Conservation (phyloP, 192 early-diverging fungal genomes). For the Haplosporangium gracile region DNA sequence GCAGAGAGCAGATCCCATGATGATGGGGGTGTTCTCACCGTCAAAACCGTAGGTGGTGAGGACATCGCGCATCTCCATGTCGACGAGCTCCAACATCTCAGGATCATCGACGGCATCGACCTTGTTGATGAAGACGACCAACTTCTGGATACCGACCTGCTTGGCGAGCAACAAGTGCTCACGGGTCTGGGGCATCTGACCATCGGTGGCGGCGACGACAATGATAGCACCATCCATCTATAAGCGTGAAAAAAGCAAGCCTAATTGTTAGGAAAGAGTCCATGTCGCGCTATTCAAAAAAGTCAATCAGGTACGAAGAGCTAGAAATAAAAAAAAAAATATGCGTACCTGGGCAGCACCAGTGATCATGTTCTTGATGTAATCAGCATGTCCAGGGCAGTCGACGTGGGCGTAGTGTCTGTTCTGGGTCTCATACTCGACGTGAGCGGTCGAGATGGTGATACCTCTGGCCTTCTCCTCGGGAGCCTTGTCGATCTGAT, state of each 20-base stretch:
- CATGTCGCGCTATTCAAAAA: background rate
- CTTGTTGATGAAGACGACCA: constrained; percentile 99
- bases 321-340: background rate
- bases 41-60: constrained; percentile 91
- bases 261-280: background rate
- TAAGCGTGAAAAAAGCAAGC: background rate
- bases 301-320: background rate
- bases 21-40: constrained; percentile 91
- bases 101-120: constrained; percentile 96
- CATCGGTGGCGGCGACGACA: constrained; percentile 97
- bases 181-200: constrained; percentile 99
- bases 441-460: constrained; percentile 96
- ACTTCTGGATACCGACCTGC: constrained; percentile 92
- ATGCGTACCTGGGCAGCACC: constrained; percentile 90
- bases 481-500: constrained; percentile 98
- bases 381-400: constrained; percentile 99
- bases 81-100: constrained; percentile 98
- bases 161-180: constrained; percentile 97
- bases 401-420: constrained; percentile 98
- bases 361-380: constrained; percentile 99
- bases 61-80: constrained; percentile 99
- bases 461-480: constrained; percentile 99
- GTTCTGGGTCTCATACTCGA: constrained; percentile 93
- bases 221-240: constrained; percentile 98
- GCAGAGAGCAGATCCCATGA: constrained; percentile 94